phyloP scores from a whole-genome alignment of 1,284 basidiomycete species.

The Microbotryum silenes-acaulis region DNA sequence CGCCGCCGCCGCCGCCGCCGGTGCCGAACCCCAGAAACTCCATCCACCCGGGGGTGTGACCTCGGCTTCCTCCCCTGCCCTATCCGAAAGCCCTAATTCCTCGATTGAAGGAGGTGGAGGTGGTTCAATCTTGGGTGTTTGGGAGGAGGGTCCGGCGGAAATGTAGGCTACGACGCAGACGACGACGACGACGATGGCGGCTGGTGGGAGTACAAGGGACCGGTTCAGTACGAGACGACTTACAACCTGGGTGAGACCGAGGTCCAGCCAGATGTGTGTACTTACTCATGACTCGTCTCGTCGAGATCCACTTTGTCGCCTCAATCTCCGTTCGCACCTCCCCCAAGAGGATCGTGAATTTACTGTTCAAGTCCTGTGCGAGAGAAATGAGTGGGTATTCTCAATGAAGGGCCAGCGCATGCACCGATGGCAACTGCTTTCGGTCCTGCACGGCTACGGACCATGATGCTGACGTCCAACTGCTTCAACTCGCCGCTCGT shows the following conservation, averaged over 20 bases:
- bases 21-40: background rate
- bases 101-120: slow-evolving; percentile 8
- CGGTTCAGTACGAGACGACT: too few relatives aligned
- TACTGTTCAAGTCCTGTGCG: slow-evolving; percentile 70
- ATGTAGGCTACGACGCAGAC: slow-evolving; percentile 18
- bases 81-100: background rate
- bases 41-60: background rate
- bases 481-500: slow-evolving; percentile 78
- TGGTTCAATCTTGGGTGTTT: background rate
- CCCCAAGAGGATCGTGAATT: slow-evolving; percentile 71
- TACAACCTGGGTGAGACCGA: too few relatives aligned
- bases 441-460: slow-evolving; percentile 40
- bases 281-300: background rate
- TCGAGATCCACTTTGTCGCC: slow-evolving; percentile 33
- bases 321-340: slow-evolving; percentile 55
- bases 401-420: too few relatives aligned
- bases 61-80: background rate
- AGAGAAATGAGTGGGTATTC: background rate
- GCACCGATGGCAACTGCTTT: too few relatives aligned
- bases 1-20: background rate
- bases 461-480: slow-evolving; percentile 83
- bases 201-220: background rate
- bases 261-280: background rate
- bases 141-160: slow-evolving; percentile 1
- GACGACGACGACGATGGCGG: slow-evolving; percentile 23